phyloP scores from a whole-genome alignment of 768 basidiomycete species.

The Tylopilus sp. region DNA sequence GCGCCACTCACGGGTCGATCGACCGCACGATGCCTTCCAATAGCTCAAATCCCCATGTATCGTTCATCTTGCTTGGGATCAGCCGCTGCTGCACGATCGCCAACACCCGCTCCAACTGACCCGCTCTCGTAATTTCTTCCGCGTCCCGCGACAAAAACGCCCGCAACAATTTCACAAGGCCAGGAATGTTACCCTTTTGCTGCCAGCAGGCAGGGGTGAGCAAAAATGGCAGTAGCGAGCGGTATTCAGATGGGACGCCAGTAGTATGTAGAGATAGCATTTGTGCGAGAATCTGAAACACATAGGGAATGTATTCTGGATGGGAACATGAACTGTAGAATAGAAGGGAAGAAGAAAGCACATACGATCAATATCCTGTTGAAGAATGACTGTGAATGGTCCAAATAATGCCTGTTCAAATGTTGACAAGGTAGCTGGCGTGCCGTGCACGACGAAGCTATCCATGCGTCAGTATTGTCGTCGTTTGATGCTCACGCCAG shows the following conservation, averaged over 20 bases:
- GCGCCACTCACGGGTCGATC: constrained; percentile 66
- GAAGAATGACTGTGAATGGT: constrained; percentile 82
- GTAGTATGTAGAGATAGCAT: constrained; percentile 80
- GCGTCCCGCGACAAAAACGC: constrained; percentile 79
- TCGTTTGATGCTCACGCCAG: neutral
- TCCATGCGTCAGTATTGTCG: neutral
- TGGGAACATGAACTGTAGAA: neutral
- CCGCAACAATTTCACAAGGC: constrained; percentile 82
- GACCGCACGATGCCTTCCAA: constrained; percentile 67
- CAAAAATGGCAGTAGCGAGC: constrained; percentile 73
- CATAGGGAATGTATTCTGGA: constrained; percentile 90
- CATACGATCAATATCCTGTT: constrained; percentile 89
- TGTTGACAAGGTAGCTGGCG: constrained; percentile 57
- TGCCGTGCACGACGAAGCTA: constrained; percentile 79
- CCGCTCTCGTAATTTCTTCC: constrained; percentile 57
- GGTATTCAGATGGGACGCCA: constrained; percentile 73
- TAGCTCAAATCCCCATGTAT: constrained; percentile 89
- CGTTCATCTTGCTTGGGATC: constrained; percentile 83
- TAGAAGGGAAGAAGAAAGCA: constrained; percentile 17
- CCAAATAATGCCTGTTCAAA: constrained; percentile 85
- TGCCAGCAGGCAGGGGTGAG: constrained; percentile 87
- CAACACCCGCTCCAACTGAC: constrained; percentile 74
- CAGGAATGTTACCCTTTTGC: constrained; percentile 92
- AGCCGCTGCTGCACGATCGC: constrained; percentile 90
- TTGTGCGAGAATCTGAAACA: constrained; percentile 94